Base-by-base conservation (phyloP, 352 stramenopile genomes). In the Heterotrichella gracilis region DNA sequence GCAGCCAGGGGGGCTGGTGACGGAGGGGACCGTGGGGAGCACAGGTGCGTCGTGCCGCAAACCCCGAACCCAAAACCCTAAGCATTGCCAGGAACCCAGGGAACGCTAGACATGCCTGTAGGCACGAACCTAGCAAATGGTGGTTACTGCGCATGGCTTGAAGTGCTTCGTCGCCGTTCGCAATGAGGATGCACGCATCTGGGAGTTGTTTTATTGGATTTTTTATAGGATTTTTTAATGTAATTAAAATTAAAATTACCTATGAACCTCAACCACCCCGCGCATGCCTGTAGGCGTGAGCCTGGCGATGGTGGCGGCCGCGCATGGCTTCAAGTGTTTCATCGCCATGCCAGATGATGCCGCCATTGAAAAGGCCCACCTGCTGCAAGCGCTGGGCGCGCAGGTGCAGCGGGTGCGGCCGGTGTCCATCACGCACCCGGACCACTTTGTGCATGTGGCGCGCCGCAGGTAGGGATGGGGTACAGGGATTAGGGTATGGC, bases 311-410 rank as follows among this genome's bases (percentile, higher is more conserved):
- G 68, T 76, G 0, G 69, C 25, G 2, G 40, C 20, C 22, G 53
- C 76, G 4, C 69, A 68, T 2, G 76, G 76, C 9, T 80, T 78
- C 70, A 68, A 70, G 23, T 79, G 72, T 24, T 63, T 77, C 3
- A 76, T 80, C 25, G 70, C 39, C 70, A 80, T 80, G 69, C 74
- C 76, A 3, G 69, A 79, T 13, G 76, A 68, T 24, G 69, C 76
- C 32, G 73, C 66, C 32, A 13, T 70, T 19, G 76, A 80, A 39
- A 80, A 80, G 68, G 76, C 72, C 19, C 22, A 70, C 3, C 67
- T 69, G 19, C 68, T 80, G 69, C 64, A 70, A 0, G 22, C 72
- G 39, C 53, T 75, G 13, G 76, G 76, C 14, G 76, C 73, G 1
- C 23, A 75, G 9, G 24, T 80, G 3, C 53, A 70, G 3, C 70